Base-by-base conservation (phyloP, 495 filamentous ascomycete species). In the Achaetomiella virescens region DNA sequence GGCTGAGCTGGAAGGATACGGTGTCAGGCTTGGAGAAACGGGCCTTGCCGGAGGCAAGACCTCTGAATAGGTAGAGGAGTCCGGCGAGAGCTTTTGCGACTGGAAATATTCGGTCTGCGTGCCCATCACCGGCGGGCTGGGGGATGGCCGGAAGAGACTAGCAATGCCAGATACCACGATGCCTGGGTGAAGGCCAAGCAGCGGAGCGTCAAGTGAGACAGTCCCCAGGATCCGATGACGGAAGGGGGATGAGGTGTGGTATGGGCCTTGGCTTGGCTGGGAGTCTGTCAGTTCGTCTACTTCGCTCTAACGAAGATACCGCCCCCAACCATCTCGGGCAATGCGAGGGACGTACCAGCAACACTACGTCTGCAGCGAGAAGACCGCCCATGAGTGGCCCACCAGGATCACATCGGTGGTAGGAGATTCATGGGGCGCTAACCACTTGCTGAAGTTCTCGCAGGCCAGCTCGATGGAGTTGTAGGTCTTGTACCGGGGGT, bases 381-480 rank as follows among this genome's bases (percentile, higher is more conserved):
- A 97, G 74, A 2, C 92, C 92, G 18, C 92, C 92, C 80, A 97
- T 90, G 48, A 91, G 65, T 97, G 92, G 0, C 92, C 92, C 0
- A 96, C 72, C 9, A 97, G 71, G 40, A 97, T 74, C 5, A 96
- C 76, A 72, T 97, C 92, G 5, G 89, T 88, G 20, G 75, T 80
- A 7, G 75, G 70, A 11, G 82, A 80, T 66, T 93, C 87, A 62
- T 96, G 87, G 1, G 89, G 88, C 38, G 80, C 75, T 29, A 96
- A 75, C 91, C 91, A 97, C 52, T 67, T 67, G 56, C 88, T 91
- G 62, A 97, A 95, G 61, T 88, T 85, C 55, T 91, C 84, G 22
- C 83, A 77, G 2, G 89, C 90, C 62, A 85, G 78, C 21, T 82
- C 75, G 31, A 96, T 84, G 21, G 82, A 75, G 54, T 88, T 82